A percentile compares a stretch with the other conserved stretches of the same genome.
Evolutionary conservation across 2,329 filamentous ascomycete genomes (phyloP).

Genomic region (Ophiosphaerella herpotricha): DNA sequence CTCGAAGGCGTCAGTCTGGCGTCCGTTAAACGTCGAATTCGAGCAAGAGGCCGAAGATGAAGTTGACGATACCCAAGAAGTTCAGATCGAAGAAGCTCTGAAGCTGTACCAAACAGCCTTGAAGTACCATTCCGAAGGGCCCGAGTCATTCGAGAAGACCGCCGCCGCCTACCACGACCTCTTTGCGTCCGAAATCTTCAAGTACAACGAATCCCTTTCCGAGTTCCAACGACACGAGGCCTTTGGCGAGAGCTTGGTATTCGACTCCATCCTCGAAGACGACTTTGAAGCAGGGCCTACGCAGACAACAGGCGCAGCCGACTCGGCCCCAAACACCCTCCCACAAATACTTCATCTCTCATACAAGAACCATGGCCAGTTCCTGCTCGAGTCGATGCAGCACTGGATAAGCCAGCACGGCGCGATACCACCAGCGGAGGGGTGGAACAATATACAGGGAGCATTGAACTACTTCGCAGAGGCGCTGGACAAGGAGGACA

Average conservation of each 20-base stretch:
- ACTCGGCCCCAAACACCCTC: constrained; percentile 77
- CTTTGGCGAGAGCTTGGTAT: constrained; percentile 51
- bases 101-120: constrained; percentile 92
- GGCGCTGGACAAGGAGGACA: constrained; percentile 67
- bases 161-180: constrained; percentile 80
- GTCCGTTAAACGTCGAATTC: constrained; percentile 90
- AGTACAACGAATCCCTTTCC: constrained; percentile 82
- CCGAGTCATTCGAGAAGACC: constrained; percentile 74
- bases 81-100: constrained; percentile 95
- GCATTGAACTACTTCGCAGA: constrained; percentile 62
- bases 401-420: constrained; percentile 49
- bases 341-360: constrained; percentile 90
- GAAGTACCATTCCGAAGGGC: constrained; percentile 88
- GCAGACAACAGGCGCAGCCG: constrained; percentile 63
- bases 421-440: constrained; percentile 40
- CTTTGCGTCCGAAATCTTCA: constrained; percentile 92
- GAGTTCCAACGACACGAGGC: constrained; percentile 76
- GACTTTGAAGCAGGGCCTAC: constrained; percentile 47
- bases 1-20: constrained; percentile 60
- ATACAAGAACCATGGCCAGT: constrained; percentile 95
- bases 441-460: constrained; percentile 25
- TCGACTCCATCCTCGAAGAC: constrained; percentile 48
- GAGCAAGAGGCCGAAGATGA: constrained; percentile 91
- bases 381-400: constrained; percentile 76
- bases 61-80: constrained; percentile 91